Base-by-base conservation (phyloP, 2,329 filamentous ascomycete genomes). In the Curvularia spicifera region DNA sequence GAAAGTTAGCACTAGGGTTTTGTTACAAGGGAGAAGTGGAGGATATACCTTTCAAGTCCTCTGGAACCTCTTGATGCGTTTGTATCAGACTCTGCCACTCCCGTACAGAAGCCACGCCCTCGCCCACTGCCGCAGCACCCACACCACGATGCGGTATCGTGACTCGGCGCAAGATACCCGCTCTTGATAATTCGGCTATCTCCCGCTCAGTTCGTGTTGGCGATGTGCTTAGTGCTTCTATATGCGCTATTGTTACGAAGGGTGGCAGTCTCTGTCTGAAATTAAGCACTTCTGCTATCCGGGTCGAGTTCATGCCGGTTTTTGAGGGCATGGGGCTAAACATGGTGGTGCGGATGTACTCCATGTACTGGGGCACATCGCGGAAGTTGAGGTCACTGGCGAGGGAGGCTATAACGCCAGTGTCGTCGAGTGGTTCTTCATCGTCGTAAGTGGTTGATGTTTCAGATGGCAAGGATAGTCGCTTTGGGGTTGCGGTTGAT, bases 191-290 rank as follows among this genome's bases (percentile, higher is more conserved):
- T 66, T 87, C 83, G 3, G 84, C 87, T 20, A 90, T 81, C 71
- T 91, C 89, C 45, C 89, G 81, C 74, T 92, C 89, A 1, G 86
- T 86, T 1, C 79, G 80, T 0, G 89, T 90, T 1, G 89, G 85
- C 2, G 85, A 87, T 9, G 76, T 77, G 44, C 89, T 80, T 1
- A 91, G 75, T 1, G 88, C 84, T 60, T 89, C 84, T 6, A 93
- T 73, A 71, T 93, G 89, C 1, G 87, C 84, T 20, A 87, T 74
- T 0, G 87, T 89, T 5, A 89, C 85, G 22, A 91, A 79, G 0
- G 86, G 86, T 9, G 90, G 88, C 39, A 91, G 74, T 13, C 76
- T 76, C 31, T 75, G 77, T 18, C 89, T 82, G 70, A 85, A 87
- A 60, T 87, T 85, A 51, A 91, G 79, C 15, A 90, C 78, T 67